A percentile compares a stretch with the other conserved stretches of the same genome.
phyloP scores from a whole-genome alignment of 306 rosid genomes.

The Acmispon strigosus region DNA sequence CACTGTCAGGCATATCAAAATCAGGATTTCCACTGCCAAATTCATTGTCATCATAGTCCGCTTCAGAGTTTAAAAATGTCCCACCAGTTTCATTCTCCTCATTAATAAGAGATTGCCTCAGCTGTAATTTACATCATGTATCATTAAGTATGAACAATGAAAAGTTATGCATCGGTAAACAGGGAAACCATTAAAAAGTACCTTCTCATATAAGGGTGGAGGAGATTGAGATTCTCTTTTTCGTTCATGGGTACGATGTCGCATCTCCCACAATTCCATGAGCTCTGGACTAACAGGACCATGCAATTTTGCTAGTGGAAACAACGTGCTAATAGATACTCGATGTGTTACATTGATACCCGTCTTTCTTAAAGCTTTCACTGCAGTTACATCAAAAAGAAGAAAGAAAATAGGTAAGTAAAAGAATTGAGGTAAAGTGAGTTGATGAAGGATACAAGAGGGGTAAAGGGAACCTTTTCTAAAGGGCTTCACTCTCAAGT shows the following conservation, averaged over 20 bases:
- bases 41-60: slow-evolving; percentile 46
- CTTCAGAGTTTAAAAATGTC: slow-evolving; percentile 32
- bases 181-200: slow-evolving; percentile 8
- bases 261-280: slow-evolving; percentile 53
- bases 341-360: slow-evolving; percentile 20
- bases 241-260: slow-evolving; percentile 28
- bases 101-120: slow-evolving; percentile 58
- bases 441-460: neutral
- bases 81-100: slow-evolving; percentile 44
- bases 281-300: slow-evolving; percentile 84
- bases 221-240: slow-evolving; percentile 39
- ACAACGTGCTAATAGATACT: slow-evolving; percentile 39
- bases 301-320: slow-evolving; percentile 74
- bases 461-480: slow-evolving; percentile 55
- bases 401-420: neutral
- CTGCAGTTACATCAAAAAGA: slow-evolving; percentile 36
- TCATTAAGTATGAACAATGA: neutral
- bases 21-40: slow-evolving; percentile 43
- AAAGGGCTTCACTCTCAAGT: slow-evolving; percentile 74
- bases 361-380: slow-evolving; percentile 38
- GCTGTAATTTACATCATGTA: slow-evolving; percentile 45
- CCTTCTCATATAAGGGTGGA: slow-evolving; percentile 66
- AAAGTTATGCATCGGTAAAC: neutral
- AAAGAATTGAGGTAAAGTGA: neutral
- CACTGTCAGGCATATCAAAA: slow-evolving; percentile 39